These are phyloP conservation scores for Neurospora sp. DNA, from an alignment of 495 filamentous ascomycete species.

Conservation along the genomic window DNA sequence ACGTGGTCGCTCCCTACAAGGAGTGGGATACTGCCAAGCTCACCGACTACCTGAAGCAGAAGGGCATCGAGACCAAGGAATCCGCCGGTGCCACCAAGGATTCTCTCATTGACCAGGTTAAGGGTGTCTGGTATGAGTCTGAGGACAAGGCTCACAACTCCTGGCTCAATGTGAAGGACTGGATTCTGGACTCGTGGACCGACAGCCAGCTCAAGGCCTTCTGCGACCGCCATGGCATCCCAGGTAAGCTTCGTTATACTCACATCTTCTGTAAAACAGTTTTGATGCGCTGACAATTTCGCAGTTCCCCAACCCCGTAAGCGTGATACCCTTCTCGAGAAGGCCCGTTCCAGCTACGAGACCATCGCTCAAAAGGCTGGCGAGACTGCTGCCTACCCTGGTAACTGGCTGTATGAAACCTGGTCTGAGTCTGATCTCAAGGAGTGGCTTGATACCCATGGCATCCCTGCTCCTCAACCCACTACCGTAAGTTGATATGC, in stretches of 20 bases:
- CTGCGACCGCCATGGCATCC: constrained; percentile 79
- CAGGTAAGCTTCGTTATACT: constrained; percentile 31
- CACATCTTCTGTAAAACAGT: neutral
- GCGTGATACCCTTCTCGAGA: constrained; percentile 69
- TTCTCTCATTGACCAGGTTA: constrained; percentile 55
- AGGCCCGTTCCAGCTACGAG: constrained; percentile 74
- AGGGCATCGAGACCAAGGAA: constrained; percentile 58
- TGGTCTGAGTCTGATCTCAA: constrained; percentile 57
- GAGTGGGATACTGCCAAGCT: constrained; percentile 62
- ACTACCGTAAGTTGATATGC: constrained; percentile 35
- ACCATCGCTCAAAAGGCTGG: constrained; percentile 70
- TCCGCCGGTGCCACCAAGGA: constrained; percentile 55
- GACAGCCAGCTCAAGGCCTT: constrained; percentile 74
- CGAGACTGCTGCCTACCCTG: constrained; percentile 74
- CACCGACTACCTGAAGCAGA: constrained; percentile 51
- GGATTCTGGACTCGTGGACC: constrained; percentile 87
- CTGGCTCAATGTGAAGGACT: constrained; percentile 65
- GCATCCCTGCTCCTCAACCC: constrained; percentile 80
- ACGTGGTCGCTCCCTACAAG: constrained; percentile 56
- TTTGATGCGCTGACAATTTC: neutral
- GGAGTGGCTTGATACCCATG: constrained; percentile 83
- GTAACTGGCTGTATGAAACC: constrained; percentile 87
- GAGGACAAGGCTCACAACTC: constrained; percentile 63
- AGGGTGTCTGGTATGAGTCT: constrained; percentile 62
- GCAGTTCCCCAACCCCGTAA: constrained; percentile 68